These are phyloP conservation scores for Aspergillus pseudoglaucus DNA, from an alignment of 2,329 filamentous ascomycete species.

Conservation along the genomic window DNA sequence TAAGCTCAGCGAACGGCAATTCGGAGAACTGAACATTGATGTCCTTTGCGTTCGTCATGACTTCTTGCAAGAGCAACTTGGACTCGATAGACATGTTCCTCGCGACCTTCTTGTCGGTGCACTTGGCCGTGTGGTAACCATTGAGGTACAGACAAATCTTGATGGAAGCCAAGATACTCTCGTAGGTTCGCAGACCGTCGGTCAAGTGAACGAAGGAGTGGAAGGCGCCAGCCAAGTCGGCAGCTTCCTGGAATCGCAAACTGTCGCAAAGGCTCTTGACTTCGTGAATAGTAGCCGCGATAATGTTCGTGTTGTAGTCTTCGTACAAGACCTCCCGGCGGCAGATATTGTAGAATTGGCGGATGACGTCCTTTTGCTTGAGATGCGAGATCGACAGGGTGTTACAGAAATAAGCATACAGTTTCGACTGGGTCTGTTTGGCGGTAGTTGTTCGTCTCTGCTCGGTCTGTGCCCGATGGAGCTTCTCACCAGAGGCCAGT, in stretches of 20 bases:
- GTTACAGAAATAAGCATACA: slow-evolving; percentile 34
- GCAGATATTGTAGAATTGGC: slow-evolving; percentile 28
- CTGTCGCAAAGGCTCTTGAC: slow-evolving; percentile 26
- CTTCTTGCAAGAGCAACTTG: slow-evolving; percentile 27
- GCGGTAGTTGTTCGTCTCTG: slow-evolving; percentile 26
- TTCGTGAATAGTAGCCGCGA: slow-evolving; percentile 19
- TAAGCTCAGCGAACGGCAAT: slow-evolving; percentile 29
- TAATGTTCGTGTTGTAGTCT: slow-evolving; percentile 26
- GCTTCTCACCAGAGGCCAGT: slow-evolving; percentile 23
- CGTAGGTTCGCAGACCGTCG: slow-evolving; percentile 24
- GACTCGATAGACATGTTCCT: slow-evolving; percentile 27
- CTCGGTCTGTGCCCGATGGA: slow-evolving; percentile 22
- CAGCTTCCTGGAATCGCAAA: slow-evolving; percentile 27
- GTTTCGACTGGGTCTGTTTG: slow-evolving; percentile 24
- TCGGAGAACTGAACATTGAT: slow-evolving; percentile 29
- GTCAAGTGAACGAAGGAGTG: slow-evolving; percentile 30
- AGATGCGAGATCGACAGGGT: slow-evolving; percentile 22
- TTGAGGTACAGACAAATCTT: slow-evolving; percentile 32
- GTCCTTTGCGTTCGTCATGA: slow-evolving; percentile 24
- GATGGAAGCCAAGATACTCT: slow-evolving; percentile 30
- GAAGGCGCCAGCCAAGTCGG: slow-evolving; percentile 26
- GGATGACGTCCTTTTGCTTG: slow-evolving; percentile 21
- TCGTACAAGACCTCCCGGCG: slow-evolving; percentile 25
- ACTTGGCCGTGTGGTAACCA: slow-evolving; percentile 27
- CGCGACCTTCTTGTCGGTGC: slow-evolving; percentile 18